Base-by-base conservation (phyloP, 1,284 basidiomycete genomes). In the Takashimella tepidaria region DNA sequence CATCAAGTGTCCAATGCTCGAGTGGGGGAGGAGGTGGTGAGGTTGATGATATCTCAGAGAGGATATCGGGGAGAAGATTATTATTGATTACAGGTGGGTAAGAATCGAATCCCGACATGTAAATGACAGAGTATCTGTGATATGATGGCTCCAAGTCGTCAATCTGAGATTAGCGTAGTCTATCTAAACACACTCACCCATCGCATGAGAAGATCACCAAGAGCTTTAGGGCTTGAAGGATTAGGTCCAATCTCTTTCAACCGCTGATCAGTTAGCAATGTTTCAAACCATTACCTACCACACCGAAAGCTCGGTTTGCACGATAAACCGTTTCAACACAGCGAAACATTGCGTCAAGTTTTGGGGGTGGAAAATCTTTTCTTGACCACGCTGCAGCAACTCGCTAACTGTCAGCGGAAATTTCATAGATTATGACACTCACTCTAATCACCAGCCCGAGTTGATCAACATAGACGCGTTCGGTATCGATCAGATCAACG, bases 311-410 rank as follows among this genome's bases (percentile, higher is more conserved):
- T 55, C 92, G 84, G 75, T 96, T 97, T 41, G 89, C 87, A 68
- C 92, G 89, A 78, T 93, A 98, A 21, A 98, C 84, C 21, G 82
- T 82, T 75, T 98, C 95, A 47, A 98, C 83, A 65, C 87, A 86
- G 60, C 95, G 82, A 76, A 98, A 98, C 89, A 98, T 93, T 51
- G 81, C 77, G 72, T 98, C 95, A 40, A 98, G 82, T 65, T 91
- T 87, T 12, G 83, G 83, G 1, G 95, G 96, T 16, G 96, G 95
- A 43, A 98, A 85, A 74, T 97, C 96, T 45, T 85, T 84, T 41
- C 91, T 81, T 12, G 92, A 97, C 95, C 95, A 98, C 51, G 96
- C 96, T 23, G 87, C 86, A 3, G 96, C 96, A 6, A 97, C 89
- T 83, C 89, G 91, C 89, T 98, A 44, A 40, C 3, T 20, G 53